Conservation (phyloP, 495 filamentous ascomycete species). For the Apodospora peruviana region DNA sequence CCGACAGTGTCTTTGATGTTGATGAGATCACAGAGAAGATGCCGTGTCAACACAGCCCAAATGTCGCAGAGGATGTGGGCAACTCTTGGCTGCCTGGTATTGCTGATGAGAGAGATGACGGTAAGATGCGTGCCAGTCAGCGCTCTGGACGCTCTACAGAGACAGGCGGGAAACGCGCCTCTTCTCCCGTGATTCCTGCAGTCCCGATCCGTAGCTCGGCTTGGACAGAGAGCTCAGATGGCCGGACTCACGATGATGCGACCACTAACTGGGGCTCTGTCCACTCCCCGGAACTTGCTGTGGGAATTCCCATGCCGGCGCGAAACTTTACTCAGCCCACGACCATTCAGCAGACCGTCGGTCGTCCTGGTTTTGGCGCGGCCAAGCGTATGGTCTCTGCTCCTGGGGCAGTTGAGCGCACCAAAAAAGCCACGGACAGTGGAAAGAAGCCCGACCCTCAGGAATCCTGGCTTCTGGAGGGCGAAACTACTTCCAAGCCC, state of each 20-base stretch:
- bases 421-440: conserved; percentile 7
- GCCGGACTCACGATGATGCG: conserved; percentile 26
- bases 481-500: not conserved
- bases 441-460: conserved; percentile 1
- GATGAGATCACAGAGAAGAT: conserved; percentile 26
- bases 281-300: conserved; percentile 33
- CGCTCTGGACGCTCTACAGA: conserved; percentile 4
- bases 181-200: conserved; percentile 27
- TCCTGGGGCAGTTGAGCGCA: not conserved
- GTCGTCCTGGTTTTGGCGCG: conserved; percentile 5
- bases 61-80: conserved; percentile 27
- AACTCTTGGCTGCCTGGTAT: conserved; percentile 38
- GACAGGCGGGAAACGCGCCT: conserved; percentile 28
- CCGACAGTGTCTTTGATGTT: conserved; percentile 33
- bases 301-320: conserved; percentile 25
- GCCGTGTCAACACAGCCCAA: conserved; percentile 11
- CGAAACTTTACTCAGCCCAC: conserved; percentile 27
- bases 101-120: conserved; percentile 12
- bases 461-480: conserved; percentile 3
- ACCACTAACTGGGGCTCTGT: conserved; percentile 35
- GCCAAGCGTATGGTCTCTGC: not conserved
- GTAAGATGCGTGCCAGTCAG: conserved; percentile 1
- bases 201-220: conserved; percentile 20
- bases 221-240: conserved; percentile 26
- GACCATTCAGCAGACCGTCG: conserved; percentile 24